Percentiles rank a stretch among this genome's conserved stretches.
Conservation (phyloP, 2,329 filamentous ascomycete species). For the Corinectria fuckeliana region DNA sequence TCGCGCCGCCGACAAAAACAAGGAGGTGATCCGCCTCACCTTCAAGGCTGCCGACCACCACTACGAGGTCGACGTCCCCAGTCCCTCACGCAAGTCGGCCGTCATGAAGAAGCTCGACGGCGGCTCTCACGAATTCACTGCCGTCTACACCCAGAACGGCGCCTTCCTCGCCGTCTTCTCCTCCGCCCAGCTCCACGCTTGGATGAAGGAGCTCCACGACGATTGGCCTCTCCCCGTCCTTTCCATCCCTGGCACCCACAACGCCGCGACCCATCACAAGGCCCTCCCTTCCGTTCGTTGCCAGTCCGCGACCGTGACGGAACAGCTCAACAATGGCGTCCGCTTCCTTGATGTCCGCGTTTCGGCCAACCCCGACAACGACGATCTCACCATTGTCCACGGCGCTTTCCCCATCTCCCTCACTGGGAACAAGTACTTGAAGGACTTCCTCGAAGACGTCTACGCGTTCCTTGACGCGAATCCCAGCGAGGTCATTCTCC, state of each 20-base stretch:
- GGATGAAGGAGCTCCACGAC: constrained; percentile 82
- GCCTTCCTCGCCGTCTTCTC: constrained; percentile 71
- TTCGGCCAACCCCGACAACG: constrained; percentile 57
- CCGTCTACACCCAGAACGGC: constrained; percentile 66
- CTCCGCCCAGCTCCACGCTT: constrained; percentile 70
- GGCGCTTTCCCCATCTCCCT: constrained; percentile 87
- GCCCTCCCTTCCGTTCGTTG: constrained; percentile 93
- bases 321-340: constrained; percentile 87
- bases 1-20: constrained; percentile 61
- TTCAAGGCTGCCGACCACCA: constrained; percentile 64
- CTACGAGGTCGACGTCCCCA: constrained; percentile 78
- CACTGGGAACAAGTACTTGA: constrained; percentile 80
- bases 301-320: constrained; percentile 77
- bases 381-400: constrained; percentile 84
- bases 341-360: constrained; percentile 95
- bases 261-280: constrained; percentile 83
- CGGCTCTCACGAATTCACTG: constrained; percentile 65
- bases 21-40: constrained; percentile 75
- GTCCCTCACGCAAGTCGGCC: constrained; percentile 63
- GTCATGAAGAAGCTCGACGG: constrained; percentile 64
- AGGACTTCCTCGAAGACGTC: constrained; percentile 72
- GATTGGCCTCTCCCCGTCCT: constrained; percentile 78
- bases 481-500: constrained; percentile 80
- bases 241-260: constrained; percentile 94
- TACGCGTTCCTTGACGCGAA: constrained; percentile 79